A percentile compares a stretch with the other conserved stretches of the same genome.
These are phyloP conservation scores for Alternaria sp. DNA, from an alignment of 2,329 filamentous ascomycete genomes.

Conservation along the genomic window DNA sequence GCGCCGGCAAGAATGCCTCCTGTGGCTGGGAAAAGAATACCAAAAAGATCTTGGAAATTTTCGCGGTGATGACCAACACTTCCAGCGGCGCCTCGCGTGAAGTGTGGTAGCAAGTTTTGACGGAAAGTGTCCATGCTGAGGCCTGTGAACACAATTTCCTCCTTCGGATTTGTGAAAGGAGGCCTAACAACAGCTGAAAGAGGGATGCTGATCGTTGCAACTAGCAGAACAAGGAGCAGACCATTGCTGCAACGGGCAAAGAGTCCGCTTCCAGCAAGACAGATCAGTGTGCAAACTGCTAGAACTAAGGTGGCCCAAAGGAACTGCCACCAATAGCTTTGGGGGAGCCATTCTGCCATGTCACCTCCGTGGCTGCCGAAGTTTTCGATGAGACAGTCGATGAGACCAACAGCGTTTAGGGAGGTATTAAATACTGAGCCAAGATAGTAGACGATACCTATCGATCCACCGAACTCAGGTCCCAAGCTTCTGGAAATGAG, in stretches of 20 bases:
- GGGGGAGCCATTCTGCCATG: slow-evolving; percentile 68
- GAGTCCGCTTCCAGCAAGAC: slow-evolving; percentile 79
- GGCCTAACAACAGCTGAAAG: slow-evolving; percentile 74
- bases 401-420: slow-evolving; percentile 85
- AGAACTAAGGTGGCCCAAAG: slow-evolving; percentile 77
- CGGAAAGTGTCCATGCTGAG: slow-evolving; percentile 74
- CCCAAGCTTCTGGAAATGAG: slow-evolving; percentile 86
- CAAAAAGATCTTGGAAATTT: slow-evolving; percentile 84
- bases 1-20: slow-evolving; percentile 74
- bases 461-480: slow-evolving; percentile 88
- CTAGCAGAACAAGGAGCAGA: slow-evolving; percentile 69
- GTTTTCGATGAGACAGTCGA: slow-evolving; percentile 83
- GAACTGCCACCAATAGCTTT: slow-evolving; percentile 81
- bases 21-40: slow-evolving; percentile 81
- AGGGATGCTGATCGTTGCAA: slow-evolving; percentile 83
- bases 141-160: slow-evolving; percentile 80
- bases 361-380: slow-evolving; percentile 68
- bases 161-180: slow-evolving; percentile 71
- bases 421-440: slow-evolving; percentile 84
- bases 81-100: slow-evolving; percentile 69
- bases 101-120: slow-evolving; percentile 75
- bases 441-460: slow-evolving; percentile 88
- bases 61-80: slow-evolving; percentile 69
- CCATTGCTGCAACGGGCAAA: slow-evolving; percentile 84
- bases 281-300: slow-evolving; percentile 75